phyloP scores from a whole-genome alignment of 176 grass and related monocot species.

The Olyra latifolia region DNA sequence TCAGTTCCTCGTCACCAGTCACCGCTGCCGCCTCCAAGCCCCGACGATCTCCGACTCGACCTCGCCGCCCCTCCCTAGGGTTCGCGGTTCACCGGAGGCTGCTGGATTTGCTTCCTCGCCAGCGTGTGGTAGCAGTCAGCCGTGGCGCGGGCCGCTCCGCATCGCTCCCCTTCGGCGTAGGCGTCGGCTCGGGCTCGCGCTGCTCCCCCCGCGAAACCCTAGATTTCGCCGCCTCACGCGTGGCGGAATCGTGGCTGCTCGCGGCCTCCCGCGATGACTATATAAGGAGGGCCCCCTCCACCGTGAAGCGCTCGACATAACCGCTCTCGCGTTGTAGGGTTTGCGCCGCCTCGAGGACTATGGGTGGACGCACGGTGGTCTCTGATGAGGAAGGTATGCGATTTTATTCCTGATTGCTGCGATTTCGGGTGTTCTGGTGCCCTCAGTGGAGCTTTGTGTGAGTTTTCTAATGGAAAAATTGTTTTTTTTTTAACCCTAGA shows the following conservation, averaged over 20 bases:
- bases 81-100: background rate
- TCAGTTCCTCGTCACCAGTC: background rate
- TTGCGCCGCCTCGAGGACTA: slow-evolving; percentile 42
- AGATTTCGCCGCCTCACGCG: slow-evolving; percentile 8
- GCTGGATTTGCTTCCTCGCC: slow-evolving; percentile 1
- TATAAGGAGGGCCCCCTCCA: background rate
- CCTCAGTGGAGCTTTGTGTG: background rate
- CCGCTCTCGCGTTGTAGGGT: slow-evolving; percentile 44
- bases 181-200: background rate
- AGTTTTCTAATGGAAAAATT: slow-evolving; percentile 34
- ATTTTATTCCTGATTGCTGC: background rate
- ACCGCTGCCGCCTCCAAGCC: slow-evolving; percentile 9
- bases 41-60: slow-evolving; percentile 19
- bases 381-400: slow-evolving; percentile 86
- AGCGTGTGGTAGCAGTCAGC: background rate
- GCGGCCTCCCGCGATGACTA: background rate
- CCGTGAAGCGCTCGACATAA: slow-evolving; percentile 14
- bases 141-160: background rate
- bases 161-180: background rate
- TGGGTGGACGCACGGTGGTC: slow-evolving; percentile 65
- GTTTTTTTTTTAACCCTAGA: slow-evolving; percentile 37
- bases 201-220: slow-evolving; percentile 21
- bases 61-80: background rate
- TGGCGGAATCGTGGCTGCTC: slow-evolving; percentile 6
- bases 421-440: slow-evolving; percentile 4